Conservation (phyloP, 2,329 filamentous ascomycete species). For the Aspergillus novoparasiticus region DNA sequence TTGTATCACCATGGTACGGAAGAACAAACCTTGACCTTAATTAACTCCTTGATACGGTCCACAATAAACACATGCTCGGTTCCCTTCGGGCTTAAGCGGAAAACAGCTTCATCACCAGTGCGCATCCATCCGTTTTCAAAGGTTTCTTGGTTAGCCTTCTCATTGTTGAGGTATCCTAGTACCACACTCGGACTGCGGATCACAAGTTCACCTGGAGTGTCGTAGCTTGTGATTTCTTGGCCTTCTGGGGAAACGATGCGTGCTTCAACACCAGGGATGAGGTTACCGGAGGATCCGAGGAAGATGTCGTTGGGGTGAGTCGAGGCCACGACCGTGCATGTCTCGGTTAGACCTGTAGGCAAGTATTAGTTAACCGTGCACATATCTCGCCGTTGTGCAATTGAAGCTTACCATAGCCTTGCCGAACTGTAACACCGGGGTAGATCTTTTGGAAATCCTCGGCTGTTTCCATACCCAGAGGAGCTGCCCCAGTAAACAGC, state of each 20-base stretch:
- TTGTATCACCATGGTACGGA: slow-evolving; percentile 24
- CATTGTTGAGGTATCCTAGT: slow-evolving; percentile 84
- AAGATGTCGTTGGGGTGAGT: slow-evolving; percentile 63
- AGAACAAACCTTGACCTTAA: slow-evolving; percentile 70
- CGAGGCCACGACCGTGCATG: slow-evolving; percentile 67
- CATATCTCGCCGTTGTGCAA: neutral
- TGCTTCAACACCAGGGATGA: slow-evolving; percentile 66
- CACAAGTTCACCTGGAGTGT: slow-evolving; percentile 78
- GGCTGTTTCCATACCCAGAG: slow-evolving; percentile 72
- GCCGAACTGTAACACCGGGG: slow-evolving; percentile 66
- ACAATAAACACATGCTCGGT: slow-evolving; percentile 83
- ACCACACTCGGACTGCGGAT: slow-evolving; percentile 76
- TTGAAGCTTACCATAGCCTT: slow-evolving; percentile 65
- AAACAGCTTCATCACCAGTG: slow-evolving; percentile 81
- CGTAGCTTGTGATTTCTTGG: slow-evolving; percentile 68
- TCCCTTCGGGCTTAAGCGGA: slow-evolving; percentile 65
- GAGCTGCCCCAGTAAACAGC: slow-evolving; percentile 77
- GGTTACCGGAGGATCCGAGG: slow-evolving; percentile 70
- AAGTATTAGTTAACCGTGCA: slow-evolving; percentile 13
- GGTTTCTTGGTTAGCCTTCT: slow-evolving; percentile 78
- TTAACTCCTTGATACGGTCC: slow-evolving; percentile 77
- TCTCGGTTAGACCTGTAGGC: slow-evolving; percentile 70
- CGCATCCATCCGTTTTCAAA: slow-evolving; percentile 80
- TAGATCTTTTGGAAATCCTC: slow-evolving; percentile 63
- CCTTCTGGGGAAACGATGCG: slow-evolving; percentile 71